Percentiles rank a stretch among this genome's conserved stretches.
These are phyloP conservation scores for Suillus subluteus DNA, from an alignment of 768 basidiomycete genomes.

Conservation along the genomic window DNA sequence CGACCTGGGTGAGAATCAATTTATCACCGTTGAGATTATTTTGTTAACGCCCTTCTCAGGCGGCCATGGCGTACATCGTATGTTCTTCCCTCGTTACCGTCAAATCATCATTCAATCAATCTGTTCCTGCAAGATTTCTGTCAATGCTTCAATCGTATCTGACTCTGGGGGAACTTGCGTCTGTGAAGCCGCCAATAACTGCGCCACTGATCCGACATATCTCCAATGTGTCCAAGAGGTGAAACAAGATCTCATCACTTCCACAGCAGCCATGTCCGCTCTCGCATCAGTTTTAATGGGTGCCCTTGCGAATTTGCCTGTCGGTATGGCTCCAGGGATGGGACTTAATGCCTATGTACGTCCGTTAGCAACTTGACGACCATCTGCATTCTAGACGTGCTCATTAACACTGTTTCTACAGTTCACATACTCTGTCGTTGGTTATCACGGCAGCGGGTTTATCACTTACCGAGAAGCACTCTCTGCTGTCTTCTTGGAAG, in stretches of 20 bases:
- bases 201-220: constrained; percentile 56
- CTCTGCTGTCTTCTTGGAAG: constrained; percentile 86
- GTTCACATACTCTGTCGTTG: constrained; percentile 90
- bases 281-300: constrained; percentile 85
- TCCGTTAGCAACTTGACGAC: constrained; percentile 10
- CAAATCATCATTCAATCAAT: constrained; percentile 9
- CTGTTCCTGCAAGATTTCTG: constrained; percentile 60
- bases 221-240: constrained; percentile 61
- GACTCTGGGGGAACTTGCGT: constrained; percentile 83
- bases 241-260: constrained; percentile 78
- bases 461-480: constrained; percentile 81
- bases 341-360: constrained; percentile 82
- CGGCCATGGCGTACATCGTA: constrained; percentile 11
- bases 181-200: constrained; percentile 63
- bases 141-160: constrained; percentile 80
- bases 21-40: constrained; percentile 14
- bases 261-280: constrained; percentile 77
- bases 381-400: neutral
- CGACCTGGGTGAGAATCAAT: constrained; percentile 70
- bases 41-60: constrained; percentile 1
- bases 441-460: constrained; percentile 72
- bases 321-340: constrained; percentile 87
- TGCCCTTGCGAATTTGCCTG: constrained; percentile 80
- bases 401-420: constrained; percentile 31
- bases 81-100: neutral